A percentile compares a stretch with the other conserved stretches of the same genome.
phyloP scores from a whole-genome alignment of 345 rosid species.

The Sonneratia caseolaris region DNA sequence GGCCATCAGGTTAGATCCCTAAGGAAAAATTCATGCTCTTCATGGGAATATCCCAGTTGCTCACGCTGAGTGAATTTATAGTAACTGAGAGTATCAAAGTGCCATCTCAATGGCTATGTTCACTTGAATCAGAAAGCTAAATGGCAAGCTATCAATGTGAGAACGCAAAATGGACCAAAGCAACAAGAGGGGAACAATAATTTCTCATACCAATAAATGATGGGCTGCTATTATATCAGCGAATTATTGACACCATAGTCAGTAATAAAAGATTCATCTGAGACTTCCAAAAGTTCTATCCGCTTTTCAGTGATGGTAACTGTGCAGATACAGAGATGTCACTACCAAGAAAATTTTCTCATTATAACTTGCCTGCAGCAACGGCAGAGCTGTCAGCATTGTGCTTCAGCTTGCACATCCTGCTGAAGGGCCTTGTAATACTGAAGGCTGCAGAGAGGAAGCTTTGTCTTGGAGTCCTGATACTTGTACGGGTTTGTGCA shows the following conservation, averaged over 20 bases:
- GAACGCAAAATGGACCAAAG: not conserved
- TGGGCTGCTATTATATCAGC: not conserved
- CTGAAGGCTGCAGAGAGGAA: conserved; percentile 84
- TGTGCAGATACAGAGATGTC: not conserved
- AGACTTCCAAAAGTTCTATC: not conserved
- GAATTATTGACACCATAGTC: not conserved
- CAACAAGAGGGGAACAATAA: not conserved
- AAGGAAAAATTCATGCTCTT: not conserved
- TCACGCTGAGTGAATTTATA: not conserved
- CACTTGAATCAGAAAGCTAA: not conserved
- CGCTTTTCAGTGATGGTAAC: not conserved
- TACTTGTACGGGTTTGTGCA: conserved; percentile 78
- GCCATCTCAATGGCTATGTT: not conserved
- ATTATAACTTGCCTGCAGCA: not conserved
- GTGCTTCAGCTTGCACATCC: conserved; percentile 6
- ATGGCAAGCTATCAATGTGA: not conserved
- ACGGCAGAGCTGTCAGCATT: not conserved
- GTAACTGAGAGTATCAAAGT: not conserved
- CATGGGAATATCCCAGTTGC: not conserved
- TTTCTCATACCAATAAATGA: not conserved
- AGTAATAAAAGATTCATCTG: not conserved
- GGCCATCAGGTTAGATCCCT: not conserved
- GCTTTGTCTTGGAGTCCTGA: conserved; percentile 70
- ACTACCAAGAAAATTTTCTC: no score
- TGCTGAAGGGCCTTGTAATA: conserved; percentile 80